Conservation (phyloP, 1,139 yeast species). For the Blastobotrys malaysiensis region DNA sequence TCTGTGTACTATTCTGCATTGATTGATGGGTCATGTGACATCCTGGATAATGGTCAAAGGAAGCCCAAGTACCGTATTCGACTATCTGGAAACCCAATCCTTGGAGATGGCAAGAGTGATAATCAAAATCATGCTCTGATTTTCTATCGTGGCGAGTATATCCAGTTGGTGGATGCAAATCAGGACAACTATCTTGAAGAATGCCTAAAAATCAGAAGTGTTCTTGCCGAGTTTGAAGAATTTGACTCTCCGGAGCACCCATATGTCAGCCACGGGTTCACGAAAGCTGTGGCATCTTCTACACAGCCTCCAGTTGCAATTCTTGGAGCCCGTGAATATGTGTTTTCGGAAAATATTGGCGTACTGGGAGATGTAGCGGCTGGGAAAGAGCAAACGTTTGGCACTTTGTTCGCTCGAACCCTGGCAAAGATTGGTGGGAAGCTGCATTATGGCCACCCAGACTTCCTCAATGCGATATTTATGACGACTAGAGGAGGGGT, state of each 20-base stretch:
- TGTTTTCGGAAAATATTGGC: slow-evolving; percentile 81
- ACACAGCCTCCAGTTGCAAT: slow-evolving; percentile 64
- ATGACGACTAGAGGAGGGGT: slow-evolving; percentile 91
- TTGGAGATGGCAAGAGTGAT: slow-evolving; percentile 89
- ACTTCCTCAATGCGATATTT: slow-evolving; percentile 73
- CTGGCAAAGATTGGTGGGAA: slow-evolving; percentile 83
- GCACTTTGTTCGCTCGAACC: slow-evolving; percentile 82
- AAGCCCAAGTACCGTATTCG: slow-evolving; percentile 49
- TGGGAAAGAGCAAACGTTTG: slow-evolving; percentile 90
- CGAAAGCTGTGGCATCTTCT: slow-evolving; percentile 5
- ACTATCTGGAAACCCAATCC: slow-evolving; percentile 78
- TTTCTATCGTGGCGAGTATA: slow-evolving; percentile 78
- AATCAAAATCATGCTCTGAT: slow-evolving; percentile 77
- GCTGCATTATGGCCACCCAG: slow-evolving; percentile 90
- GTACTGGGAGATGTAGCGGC: slow-evolving; percentile 90
- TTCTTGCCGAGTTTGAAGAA: slow-evolving; percentile 77
- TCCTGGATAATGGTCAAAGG: slow-evolving; percentile 40
- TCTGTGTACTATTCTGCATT: slow-evolving; percentile 53
- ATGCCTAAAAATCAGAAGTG: slow-evolving; percentile 72
- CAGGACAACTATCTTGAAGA: slow-evolving; percentile 86
- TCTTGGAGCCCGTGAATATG: slow-evolving; percentile 82
- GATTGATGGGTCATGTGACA: slow-evolving; percentile 47
- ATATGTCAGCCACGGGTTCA: slow-evolving; percentile 15
- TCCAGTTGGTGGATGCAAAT: slow-evolving; percentile 82
- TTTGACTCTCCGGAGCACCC: slow-evolving; percentile 30